Conservation (phyloP, 352 stramenopile species). For the Phytophthora parvispora region DNA sequence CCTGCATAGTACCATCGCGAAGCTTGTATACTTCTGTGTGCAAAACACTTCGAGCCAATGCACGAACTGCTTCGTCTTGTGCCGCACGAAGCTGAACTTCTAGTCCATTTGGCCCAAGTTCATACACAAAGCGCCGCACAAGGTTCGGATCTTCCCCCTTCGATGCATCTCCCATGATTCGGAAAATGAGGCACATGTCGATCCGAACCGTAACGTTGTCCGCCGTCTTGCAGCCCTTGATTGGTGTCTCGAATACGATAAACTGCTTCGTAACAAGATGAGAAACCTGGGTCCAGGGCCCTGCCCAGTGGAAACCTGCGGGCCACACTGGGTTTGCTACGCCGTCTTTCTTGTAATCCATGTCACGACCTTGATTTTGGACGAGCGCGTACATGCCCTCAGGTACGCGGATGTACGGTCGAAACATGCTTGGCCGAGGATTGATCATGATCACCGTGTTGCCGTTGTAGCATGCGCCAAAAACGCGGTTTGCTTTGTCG, state of each 20-base stretch:
- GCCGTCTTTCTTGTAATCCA: constrained; percentile 55
- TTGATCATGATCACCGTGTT: constrained; percentile 84
- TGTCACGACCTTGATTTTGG: constrained; percentile 79
- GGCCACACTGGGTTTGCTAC: constrained; percentile 68
- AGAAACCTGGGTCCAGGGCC: constrained; percentile 76
- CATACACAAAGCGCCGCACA: constrained; percentile 88
- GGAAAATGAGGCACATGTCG: constrained; percentile 86
- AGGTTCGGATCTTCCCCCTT: constrained; percentile 84
- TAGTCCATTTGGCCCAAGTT: constrained; percentile 78
- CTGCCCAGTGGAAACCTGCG: constrained; percentile 74
- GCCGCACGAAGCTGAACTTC: constrained; percentile 81
- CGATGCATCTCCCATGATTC: constrained; percentile 84
- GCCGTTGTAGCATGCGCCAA: constrained; percentile 72
- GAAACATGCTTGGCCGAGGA: constrained; percentile 54
- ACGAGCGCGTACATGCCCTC: constrained; percentile 90
- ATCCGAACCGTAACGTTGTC: constrained; percentile 90
- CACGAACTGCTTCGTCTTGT: constrained; percentile 79
- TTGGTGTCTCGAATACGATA: constrained; percentile 84
- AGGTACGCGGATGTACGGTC: constrained; percentile 84
- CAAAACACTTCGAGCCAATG: constrained; percentile 73
- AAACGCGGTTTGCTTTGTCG: constrained; percentile 69
- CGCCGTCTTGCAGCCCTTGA: constrained; percentile 88
- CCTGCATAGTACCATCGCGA: constrained; percentile 65
- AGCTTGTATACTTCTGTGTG: constrained; percentile 88
- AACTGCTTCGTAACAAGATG: constrained; percentile 90